phyloP scores from a whole-genome alignment of 257 asterid species.

The Ilex asprella region DNA sequence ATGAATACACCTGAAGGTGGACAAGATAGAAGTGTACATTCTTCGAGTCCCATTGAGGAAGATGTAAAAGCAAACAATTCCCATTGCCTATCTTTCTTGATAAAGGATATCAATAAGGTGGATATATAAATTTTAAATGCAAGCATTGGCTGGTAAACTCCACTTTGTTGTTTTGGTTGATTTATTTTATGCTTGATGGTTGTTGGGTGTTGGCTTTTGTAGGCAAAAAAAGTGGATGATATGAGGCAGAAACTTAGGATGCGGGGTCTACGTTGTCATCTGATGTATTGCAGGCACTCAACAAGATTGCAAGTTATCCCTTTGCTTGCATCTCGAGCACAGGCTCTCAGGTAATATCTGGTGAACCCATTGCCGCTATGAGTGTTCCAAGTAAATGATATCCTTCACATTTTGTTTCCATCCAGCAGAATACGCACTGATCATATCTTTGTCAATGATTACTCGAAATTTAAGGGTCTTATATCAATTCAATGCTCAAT shows the following conservation, averaged over 20 bases:
- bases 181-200: neutral
- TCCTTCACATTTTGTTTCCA: too few relatives aligned
- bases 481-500: too few relatives aligned
- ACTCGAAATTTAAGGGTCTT: too few relatives aligned
- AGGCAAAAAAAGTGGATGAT: conserved; percentile 79
- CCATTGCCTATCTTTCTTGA: conserved; percentile 66
- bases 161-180: neutral
- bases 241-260: conserved; percentile 86
- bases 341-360: conserved; percentile 65
- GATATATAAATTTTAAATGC: neutral
- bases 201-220: conserved; percentile 7
- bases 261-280: conserved; percentile 84
- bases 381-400: too few relatives aligned
- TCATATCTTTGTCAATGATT: too few relatives aligned
- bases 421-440: too few relatives aligned
- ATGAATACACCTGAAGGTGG: conserved; percentile 43
- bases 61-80: conserved; percentile 57
- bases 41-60: conserved; percentile 29
- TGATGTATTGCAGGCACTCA: conserved; percentile 81
- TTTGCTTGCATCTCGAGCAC: conserved; percentile 80
- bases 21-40: conserved; percentile 19
- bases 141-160: neutral
- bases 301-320: conserved; percentile 83
- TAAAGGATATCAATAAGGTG: conserved; percentile 65
- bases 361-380: neutral